Evolutionary conservation across 2,329 filamentous ascomycete species (phyloP).

Genomic region (Tolypocladium album): DNA sequence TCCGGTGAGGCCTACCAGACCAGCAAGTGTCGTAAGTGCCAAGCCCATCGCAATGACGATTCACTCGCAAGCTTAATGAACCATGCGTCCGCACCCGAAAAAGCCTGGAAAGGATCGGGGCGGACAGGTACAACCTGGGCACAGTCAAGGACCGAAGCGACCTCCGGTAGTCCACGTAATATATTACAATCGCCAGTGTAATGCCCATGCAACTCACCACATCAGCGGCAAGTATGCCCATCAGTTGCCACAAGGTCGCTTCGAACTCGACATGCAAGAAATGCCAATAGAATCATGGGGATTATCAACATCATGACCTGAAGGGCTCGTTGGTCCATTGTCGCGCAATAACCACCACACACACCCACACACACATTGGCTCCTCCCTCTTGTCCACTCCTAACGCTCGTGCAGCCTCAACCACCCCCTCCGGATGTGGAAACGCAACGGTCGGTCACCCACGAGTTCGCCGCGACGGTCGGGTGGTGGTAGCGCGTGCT

Average conservation of each 20-base stretch:
- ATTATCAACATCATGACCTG: neutral
- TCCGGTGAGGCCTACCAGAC: neutral
- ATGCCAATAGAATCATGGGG: neutral
- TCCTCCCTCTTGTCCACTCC: constrained; percentile 5
- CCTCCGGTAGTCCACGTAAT: neutral
- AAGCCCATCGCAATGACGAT: neutral
- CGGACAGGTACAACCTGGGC: neutral
- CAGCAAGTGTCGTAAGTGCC: neutral
- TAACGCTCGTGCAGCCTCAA: constrained; percentile 12
- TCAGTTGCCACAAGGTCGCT: neutral
- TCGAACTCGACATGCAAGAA: neutral
- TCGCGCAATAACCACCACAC: no score
- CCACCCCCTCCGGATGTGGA: constrained; percentile 9
- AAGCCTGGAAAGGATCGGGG: neutral
- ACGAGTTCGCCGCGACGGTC: constrained; percentile 12
- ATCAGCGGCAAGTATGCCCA: neutral
- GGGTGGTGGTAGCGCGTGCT: constrained; percentile 16
- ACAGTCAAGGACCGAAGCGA: neutral
- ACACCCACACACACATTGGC: constrained; percentile 4
- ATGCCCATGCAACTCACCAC: neutral
- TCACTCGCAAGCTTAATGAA: neutral
- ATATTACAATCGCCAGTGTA: neutral
- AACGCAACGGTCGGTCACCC: constrained; percentile 13
- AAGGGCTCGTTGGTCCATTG: neutral
- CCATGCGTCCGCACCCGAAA: neutral